These are phyloP conservation scores for Camellia oleifera DNA, from an alignment of 179 eudicot genomes.

Conservation along the genomic window DNA sequence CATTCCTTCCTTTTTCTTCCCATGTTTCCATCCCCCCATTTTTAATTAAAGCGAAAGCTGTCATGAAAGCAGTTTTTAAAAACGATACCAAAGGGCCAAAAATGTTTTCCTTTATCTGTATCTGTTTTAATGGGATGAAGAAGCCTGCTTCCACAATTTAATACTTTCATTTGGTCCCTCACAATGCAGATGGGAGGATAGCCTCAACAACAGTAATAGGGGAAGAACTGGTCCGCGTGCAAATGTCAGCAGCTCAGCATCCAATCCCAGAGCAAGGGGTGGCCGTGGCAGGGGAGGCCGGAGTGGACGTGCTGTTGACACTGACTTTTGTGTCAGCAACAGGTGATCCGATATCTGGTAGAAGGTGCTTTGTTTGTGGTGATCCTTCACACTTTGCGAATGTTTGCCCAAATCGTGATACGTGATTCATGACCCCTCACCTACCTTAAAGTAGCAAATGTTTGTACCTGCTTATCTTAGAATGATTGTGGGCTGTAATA, in stretches of 20 bases:
- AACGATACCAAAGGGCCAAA: background rate
- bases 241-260: background rate
- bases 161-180: background rate
- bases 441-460: background rate
- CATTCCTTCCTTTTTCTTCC: background rate
- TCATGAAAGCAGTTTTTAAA: background rate
- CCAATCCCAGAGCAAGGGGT: background rate
- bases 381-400: slow-evolving; percentile 96
- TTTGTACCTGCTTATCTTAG: background rate
- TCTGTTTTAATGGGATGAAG: background rate
- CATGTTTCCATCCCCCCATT: background rate
- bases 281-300: slow-evolving; percentile 28
- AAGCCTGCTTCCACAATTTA: background rate
- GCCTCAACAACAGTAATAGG: slow-evolving; percentile 5
- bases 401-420: slow-evolving; percentile 71
- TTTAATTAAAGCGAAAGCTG: background rate
- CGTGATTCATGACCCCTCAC: slow-evolving; percentile 1
- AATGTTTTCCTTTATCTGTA: background rate
- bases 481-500: background rate
- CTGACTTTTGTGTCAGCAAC: slow-evolving; percentile 81
- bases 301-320: slow-evolving; percentile 30
- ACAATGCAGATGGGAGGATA: slow-evolving; percentile 32
- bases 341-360: slow-evolving; percentile 71
- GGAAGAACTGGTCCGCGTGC: slow-evolving; percentile 7
- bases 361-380: slow-evolving; percentile 74